Conservation (phyloP, 352 stramenopile genomes). For the Globisporangium heterothallicum region DNA sequence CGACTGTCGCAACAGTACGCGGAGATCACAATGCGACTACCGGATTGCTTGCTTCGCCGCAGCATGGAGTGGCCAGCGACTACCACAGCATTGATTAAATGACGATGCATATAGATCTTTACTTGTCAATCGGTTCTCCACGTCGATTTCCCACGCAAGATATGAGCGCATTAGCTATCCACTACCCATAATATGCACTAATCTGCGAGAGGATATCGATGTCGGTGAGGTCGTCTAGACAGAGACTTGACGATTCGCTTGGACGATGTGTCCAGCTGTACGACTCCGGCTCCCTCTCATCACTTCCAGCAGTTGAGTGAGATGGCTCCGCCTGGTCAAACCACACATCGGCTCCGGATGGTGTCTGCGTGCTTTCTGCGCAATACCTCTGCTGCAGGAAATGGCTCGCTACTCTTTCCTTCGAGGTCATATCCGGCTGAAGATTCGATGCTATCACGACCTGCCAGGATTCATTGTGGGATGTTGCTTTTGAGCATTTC, state of each 20-base stretch:
- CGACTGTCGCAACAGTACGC: too few species aligned
- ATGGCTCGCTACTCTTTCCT: neutral
- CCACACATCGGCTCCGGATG: neutral
- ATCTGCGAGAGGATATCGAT: conserved; percentile 47
- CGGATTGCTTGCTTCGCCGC: neutral
- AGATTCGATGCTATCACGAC: conserved; percentile 36
- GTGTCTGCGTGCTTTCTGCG: neutral
- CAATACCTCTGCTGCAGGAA: conserved; percentile 2
- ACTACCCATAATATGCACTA: conserved; percentile 25
- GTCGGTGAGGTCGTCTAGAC: conserved; percentile 51
- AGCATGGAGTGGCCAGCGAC: neutral
- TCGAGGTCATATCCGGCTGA: conserved; percentile 14
- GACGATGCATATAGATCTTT: too few species aligned
- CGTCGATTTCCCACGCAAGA: neutral
- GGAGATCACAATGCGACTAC: neutral
- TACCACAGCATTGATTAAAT: neutral
- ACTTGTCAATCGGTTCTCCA: neutral
- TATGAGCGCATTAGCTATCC: neutral
- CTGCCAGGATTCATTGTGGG: conserved; percentile 17
- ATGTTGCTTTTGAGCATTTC: conserved; percentile 21
- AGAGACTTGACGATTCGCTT: conserved; percentile 33
- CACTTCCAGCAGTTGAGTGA: neutral
- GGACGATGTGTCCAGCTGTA: conserved; percentile 5
- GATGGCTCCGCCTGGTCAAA: neutral
- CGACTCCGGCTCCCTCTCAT: conserved; percentile 5